Base-by-base conservation (phyloP, 2,329 filamentous ascomycete species). In the Epichloe amarillans region DNA sequence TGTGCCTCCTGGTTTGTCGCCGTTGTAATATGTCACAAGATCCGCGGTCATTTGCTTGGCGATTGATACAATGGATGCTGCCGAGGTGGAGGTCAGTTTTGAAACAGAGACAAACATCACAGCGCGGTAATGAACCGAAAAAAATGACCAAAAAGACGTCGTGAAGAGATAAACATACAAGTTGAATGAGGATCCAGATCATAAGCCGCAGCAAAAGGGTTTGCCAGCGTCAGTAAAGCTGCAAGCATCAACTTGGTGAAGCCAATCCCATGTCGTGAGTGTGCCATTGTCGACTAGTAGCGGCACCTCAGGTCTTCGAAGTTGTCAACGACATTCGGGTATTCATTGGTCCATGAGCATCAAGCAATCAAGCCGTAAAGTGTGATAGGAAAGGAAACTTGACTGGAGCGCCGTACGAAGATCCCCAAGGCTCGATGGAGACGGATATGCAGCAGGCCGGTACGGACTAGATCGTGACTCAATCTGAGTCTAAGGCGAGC, bases 41-140 rank as follows among this genome's bases (percentile, higher is more conserved):
- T 79, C 76, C 41, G 69, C 65, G 2, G 75, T 69, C 63, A 80
- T 72, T 44, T 70, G 65, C 53, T 72, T 74, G 14, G 77, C 69
- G 11, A 74, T 67, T 38, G 64, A 60, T 52, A 67, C 73, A 53
- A 80, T 62, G 2, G 75, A 79, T 42, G 71, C 77, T 80, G 39
- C 47, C 19, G 12, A 46, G 30, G 42, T 4, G 3, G 17, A 15
- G 49, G 37, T 49, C 26, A 48, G 44, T 26, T 43, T 17, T 23
- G 26, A 8, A 10, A 46, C 56, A 53, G 38, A 17, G 39, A 21
- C 5, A 17, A 23, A 49, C 51, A 26, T 5, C 26, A 23, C 40
- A 17, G 19, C 17, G 17, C 8, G 10, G 14, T 5, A 38, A 38
- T 7, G 36, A 38, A 38, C 36, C 8, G 12, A 26, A 10, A 5